phyloP scores from a whole-genome alignment of 257 asterid species.

The Dorcoceras hygrometricum region DNA sequence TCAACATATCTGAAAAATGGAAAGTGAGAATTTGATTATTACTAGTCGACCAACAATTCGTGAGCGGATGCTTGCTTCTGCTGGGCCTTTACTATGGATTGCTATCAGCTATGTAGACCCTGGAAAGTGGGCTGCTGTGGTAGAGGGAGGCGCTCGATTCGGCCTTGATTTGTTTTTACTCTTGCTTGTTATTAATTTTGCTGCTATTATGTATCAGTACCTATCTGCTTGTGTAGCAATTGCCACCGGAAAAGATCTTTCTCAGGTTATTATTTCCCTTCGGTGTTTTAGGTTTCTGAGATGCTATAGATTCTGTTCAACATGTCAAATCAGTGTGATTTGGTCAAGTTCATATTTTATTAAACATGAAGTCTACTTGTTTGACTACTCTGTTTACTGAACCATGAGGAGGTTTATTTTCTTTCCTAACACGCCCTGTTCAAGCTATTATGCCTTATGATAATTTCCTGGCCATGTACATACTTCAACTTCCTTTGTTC shows the following conservation, averaged over 20 bases:
- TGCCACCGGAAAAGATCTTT: slow-evolving; percentile 83
- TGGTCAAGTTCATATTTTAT: background rate
- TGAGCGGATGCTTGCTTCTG: slow-evolving; percentile 66
- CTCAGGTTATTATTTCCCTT: slow-evolving; percentile 58
- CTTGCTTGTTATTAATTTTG: slow-evolving; percentile 55
- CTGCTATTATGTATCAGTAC: slow-evolving; percentile 83
- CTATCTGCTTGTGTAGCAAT: slow-evolving; percentile 80
- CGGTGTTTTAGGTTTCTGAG: slow-evolving; percentile 3
- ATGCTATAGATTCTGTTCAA: slow-evolving; percentile 8
- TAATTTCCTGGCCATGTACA: no score
- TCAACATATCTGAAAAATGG: slow-evolving; percentile 41
- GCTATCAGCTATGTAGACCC: slow-evolving; percentile 91
- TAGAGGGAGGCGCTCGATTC: slow-evolving; percentile 88
- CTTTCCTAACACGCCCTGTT: no score
- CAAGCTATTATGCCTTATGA: no score
- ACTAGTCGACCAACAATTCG: slow-evolving; percentile 38
- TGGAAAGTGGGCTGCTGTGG: slow-evolving; percentile 92
- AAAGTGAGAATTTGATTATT: slow-evolving; percentile 38
- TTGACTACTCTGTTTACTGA: background rate
- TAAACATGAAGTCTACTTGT: no score
- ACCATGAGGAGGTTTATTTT: background rate
- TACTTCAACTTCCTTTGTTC: background rate
- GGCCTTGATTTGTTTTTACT: slow-evolving; percentile 66
- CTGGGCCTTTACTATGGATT: slow-evolving; percentile 73
- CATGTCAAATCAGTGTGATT: background rate